Conservation (phyloP, 495 filamentous ascomycete genomes). For the Emericellopsis terricola region DNA sequence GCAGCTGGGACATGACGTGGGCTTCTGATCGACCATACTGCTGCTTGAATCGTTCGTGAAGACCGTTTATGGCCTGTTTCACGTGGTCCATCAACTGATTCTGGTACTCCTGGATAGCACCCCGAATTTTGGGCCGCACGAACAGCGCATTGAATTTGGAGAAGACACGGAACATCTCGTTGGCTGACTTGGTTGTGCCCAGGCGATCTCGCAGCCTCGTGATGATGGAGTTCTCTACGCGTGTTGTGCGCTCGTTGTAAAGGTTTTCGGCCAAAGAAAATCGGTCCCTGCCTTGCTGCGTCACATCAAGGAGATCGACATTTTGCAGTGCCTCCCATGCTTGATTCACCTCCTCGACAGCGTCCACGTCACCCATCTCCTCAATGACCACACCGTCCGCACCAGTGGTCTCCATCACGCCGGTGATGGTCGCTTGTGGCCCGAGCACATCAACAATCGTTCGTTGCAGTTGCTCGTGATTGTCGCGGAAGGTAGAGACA, state of each 20-base stretch:
- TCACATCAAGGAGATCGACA: conserved; percentile 87
- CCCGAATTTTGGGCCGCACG: conserved; percentile 90
- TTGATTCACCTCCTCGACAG: conserved; percentile 88
- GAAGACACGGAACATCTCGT: conserved; percentile 99
- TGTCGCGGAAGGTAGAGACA: conserved; percentile 80
- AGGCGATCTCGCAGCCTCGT: conserved; percentile 81
- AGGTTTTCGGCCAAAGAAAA: conserved; percentile 87
- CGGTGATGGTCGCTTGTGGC: conserved; percentile 39
- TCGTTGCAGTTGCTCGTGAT: conserved; percentile 90
- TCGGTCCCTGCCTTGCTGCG: conserved; percentile 65
- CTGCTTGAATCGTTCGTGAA: conserved; percentile 95
- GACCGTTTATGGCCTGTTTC: conserved; percentile 76
- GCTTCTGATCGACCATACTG: conserved; percentile 97
- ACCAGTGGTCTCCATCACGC: conserved; percentile 26
- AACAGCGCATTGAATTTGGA: conserved; percentile 99
- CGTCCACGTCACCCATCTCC: conserved; percentile 94
- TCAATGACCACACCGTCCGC: conserved; percentile 53
- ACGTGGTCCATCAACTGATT: conserved; percentile 94
- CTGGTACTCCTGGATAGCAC: conserved; percentile 94
- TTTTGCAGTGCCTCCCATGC: conserved; percentile 86
- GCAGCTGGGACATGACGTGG: conserved; percentile 90
- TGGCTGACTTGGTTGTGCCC: conserved; percentile 86
- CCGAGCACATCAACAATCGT: conserved; percentile 93
- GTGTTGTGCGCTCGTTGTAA: conserved; percentile 90
- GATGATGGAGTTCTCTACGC: conserved; percentile 98